Evolutionary conservation across 2,329 filamentous ascomycete genomes (phyloP).

Genomic region (Aspergillus ustus): DNA sequence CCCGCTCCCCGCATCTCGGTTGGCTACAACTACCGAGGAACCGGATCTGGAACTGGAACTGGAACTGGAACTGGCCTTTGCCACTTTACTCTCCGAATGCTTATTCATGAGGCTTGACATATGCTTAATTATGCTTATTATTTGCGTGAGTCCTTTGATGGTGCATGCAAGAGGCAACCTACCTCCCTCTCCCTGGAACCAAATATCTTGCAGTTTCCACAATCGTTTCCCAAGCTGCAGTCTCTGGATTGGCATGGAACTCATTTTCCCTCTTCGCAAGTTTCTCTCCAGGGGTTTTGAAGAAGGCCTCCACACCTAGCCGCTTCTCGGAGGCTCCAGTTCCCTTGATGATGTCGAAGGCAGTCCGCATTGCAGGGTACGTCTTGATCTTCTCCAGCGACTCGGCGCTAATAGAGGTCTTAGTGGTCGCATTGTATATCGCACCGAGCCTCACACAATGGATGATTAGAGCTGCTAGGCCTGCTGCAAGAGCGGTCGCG

Average conservation of each 20-base stretch:
- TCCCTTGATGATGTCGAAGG: background rate
- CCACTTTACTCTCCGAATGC: background rate
- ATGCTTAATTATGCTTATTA: background rate
- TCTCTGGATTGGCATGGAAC: background rate
- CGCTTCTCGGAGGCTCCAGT: background rate
- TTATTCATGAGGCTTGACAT: background rate
- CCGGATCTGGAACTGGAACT: background rate
- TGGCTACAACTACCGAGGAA: background rate
- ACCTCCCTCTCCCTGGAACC: background rate
- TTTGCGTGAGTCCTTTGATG: background rate
- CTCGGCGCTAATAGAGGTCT: background rate
- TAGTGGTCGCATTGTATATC: background rate
- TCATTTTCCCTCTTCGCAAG: background rate
- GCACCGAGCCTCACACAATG: background rate
- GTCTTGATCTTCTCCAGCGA: background rate
- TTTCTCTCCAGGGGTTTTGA: background rate
- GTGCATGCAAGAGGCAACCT: background rate
- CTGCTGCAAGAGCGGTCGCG: background rate
- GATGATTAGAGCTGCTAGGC: background rate
- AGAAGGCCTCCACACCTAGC: background rate
- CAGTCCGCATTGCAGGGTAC: background rate
- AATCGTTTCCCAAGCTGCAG: background rate
- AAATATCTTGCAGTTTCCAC: background rate
- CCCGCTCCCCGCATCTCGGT: background rate
- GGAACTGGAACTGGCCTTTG: background rate